Percentiles rank a stretch among this genome's conserved stretches.
These are phyloP conservation scores for Mortierella sp. DNA, from an alignment of 371 early-diverging fungal genomes.

Conservation along the genomic window DNA sequence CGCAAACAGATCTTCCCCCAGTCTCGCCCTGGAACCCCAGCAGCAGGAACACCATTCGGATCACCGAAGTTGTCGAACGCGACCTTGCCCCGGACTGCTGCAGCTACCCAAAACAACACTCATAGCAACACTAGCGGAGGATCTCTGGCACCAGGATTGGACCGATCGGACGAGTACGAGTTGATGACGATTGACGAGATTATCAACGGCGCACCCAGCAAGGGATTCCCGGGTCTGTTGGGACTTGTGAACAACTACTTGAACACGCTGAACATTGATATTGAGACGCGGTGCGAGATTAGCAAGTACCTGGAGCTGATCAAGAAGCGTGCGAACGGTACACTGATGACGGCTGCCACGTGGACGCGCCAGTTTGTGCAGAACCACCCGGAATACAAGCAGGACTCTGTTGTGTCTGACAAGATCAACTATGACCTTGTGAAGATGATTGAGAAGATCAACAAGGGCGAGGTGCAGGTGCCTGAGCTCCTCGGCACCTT, in stretches of 20 bases:
- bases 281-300: constrained; percentile 77
- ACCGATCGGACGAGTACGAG: constrained; percentile 70
- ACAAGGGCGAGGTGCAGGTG: constrained; percentile 72
- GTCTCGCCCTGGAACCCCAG: constrained; percentile 54
- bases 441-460: constrained; percentile 75
- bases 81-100: constrained; percentile 22
- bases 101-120: background rate
- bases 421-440: constrained; percentile 92
- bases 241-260: constrained; percentile 88
- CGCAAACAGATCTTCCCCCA: constrained; percentile 82
- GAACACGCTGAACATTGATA: constrained; percentile 76
- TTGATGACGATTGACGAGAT: constrained; percentile 95
- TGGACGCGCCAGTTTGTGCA: constrained; percentile 94
- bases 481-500: constrained; percentile 68
- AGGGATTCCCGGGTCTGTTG: constrained; percentile 89
- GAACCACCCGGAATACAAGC: constrained; percentile 92
- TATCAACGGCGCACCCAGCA: constrained; percentile 87
- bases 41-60: constrained; percentile 44
- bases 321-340: constrained; percentile 85
- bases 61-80: constrained; percentile 42
- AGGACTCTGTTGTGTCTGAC: constrained; percentile 90
- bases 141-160: constrained; percentile 28
- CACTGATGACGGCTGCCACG: constrained; percentile 89
- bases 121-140: background rate
- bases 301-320: constrained; percentile 88